Evolutionary conservation across 2,329 filamentous ascomycete species (phyloP).

Genomic region (Allantophomopsis cytisporea): DNA sequence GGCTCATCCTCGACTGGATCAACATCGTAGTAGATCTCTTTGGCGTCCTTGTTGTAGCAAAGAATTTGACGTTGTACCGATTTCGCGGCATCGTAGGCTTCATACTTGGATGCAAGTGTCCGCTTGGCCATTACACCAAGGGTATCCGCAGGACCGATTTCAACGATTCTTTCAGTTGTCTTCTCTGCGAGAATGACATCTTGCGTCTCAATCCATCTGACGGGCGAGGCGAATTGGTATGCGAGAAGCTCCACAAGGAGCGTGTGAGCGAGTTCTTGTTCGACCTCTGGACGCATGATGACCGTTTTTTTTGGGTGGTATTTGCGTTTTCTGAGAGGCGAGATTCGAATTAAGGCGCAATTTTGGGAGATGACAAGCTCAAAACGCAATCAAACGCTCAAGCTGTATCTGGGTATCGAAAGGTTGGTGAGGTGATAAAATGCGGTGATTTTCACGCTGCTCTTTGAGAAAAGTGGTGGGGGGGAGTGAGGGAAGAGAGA

Average conservation of each 20-base stretch:
- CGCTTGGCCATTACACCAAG: slow-evolving; percentile 95
- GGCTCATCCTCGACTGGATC: slow-evolving; percentile 89
- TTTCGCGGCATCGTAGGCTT: slow-evolving; percentile 94
- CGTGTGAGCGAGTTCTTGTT: slow-evolving; percentile 98
- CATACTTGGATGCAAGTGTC: slow-evolving; percentile 92
- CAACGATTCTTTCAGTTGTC: slow-evolving; percentile 91
- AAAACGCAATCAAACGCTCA: no score
- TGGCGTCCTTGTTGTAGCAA: slow-evolving; percentile 98
- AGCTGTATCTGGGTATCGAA: no score
- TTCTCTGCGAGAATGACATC: slow-evolving; percentile 98
- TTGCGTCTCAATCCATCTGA: slow-evolving; percentile 99
- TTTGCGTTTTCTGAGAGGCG: not conserved
- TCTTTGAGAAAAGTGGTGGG: no score
- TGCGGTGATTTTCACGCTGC: no score
- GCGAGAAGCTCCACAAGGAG: slow-evolving; percentile 96
- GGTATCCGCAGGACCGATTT: slow-evolving; percentile 93
- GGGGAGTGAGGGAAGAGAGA: no score
- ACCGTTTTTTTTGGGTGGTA: slow-evolving; percentile 7
- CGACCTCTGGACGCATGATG: slow-evolving; percentile 92
- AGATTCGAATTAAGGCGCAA: no score
- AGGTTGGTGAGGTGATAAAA: no score
- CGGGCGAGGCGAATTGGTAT: slow-evolving; percentile 97
- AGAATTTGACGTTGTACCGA: slow-evolving; percentile 95
- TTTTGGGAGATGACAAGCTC: no score
- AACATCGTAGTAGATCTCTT: slow-evolving; percentile 98